Base-by-base conservation (phyloP, 805 yeast species). In the Candida sanyiensis region DNA sequence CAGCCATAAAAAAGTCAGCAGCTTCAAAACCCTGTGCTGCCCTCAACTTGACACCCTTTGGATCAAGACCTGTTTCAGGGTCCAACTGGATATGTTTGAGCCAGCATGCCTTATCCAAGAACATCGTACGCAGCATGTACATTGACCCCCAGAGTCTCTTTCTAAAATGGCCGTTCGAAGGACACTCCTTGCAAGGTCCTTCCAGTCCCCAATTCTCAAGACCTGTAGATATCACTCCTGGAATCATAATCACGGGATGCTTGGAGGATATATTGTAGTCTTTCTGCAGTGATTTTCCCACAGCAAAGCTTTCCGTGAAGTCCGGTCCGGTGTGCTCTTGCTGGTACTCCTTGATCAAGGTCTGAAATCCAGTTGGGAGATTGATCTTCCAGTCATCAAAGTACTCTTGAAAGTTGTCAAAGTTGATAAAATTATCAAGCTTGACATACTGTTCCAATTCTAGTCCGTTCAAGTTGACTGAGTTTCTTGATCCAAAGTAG, bases 1-100 rank as follows among this genome's bases (percentile, higher is more conserved):
- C 98, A 4, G 97, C 85, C 61, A 93, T 79, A 54, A 93, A 93
- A 61, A 87, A 93, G 62, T 93, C 98, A 1, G 96, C 93, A 1
- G 96, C 93, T 52, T 89, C 97, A 58, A 93, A 85, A 0, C 98
- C 98, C 58, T 85, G 95, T 1, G 96, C 90, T 0, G 97, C 94
- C 40, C 98, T 68, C 19, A 93, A 57, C 50, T 71, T 82, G 50
- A 85, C 73, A 38, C 83, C 74, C 1, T 83, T 82, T 1, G 98
- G 98, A 58, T 93, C 98, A 19, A 93, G 64, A 0, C 98, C 98
- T 0, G 97, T 93, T 40, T 77, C 79, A 0, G 88, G 80, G 59
- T 93, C 97, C 27, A 93, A 67, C 82, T 80, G 83, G 30, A 93
- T 72, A 59, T 89, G 96, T 58, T 83, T 80, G 46, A 93, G 70